These are phyloP conservation scores for Boletellus sp. DNA, from an alignment of 768 basidiomycete genomes.

Conservation along the genomic window DNA sequence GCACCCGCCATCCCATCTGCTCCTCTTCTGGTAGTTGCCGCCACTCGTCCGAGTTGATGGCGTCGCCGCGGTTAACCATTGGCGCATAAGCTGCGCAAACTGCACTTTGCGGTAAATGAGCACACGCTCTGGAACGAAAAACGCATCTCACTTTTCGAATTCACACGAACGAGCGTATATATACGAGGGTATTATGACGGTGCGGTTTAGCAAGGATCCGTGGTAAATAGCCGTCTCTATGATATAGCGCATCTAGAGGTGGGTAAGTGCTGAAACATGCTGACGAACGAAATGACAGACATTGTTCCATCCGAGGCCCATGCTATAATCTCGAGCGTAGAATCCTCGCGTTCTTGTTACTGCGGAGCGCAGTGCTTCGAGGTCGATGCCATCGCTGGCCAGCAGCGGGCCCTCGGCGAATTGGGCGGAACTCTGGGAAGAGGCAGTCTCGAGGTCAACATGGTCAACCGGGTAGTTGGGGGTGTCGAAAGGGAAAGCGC, in stretches of 20 bases:
- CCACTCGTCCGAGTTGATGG: constrained; percentile 41
- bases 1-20: constrained; percentile 36
- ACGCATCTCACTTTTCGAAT: constrained; percentile 20
- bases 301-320: constrained; percentile 48
- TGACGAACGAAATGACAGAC: constrained; percentile 23
- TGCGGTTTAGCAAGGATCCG: constrained; percentile 41
- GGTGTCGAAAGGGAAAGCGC: constrained; percentile 16
- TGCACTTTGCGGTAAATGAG: constrained; percentile 16
- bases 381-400: constrained; percentile 23
- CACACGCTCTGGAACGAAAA: neutral
- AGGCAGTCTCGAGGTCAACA: neutral
- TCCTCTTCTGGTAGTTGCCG: constrained; percentile 34
- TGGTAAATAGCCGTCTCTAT: constrained; percentile 44
- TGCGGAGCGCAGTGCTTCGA: constrained; percentile 32
- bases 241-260: constrained; percentile 43
- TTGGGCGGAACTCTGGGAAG: neutral
- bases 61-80: constrained; percentile 46
- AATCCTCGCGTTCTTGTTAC: constrained; percentile 40
- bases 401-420: constrained; percentile 7
- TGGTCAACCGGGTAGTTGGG: neutral
- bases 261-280: neutral
- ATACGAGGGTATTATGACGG: constrained; percentile 41
- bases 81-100: constrained; percentile 40
- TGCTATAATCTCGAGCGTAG: constrained; percentile 42
- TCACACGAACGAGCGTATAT: constrained; percentile 47